phyloP scores from a whole-genome alignment of 176 grass and related monocot species.

The Eleusine indica region DNA sequence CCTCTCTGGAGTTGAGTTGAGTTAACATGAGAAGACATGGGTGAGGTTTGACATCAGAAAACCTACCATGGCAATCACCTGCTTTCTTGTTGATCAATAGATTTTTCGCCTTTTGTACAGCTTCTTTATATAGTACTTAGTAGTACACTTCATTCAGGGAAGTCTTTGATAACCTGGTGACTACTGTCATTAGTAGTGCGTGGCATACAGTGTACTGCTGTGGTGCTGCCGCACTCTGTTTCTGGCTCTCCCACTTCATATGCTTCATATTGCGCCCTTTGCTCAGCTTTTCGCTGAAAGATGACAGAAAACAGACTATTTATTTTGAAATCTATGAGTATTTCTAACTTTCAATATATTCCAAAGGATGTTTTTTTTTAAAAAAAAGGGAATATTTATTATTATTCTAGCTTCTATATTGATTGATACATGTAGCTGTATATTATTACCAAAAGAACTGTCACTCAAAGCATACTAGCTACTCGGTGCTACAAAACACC shows the following conservation, averaged over 20 bases:
- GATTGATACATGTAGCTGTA: too few relatives aligned
- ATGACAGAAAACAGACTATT: too few relatives aligned
- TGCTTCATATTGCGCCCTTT: too few relatives aligned
- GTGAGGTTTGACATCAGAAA: not conserved
- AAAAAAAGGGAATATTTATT: too few relatives aligned
- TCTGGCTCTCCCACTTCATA: not conserved
- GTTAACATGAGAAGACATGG: not conserved
- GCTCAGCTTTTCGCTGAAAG: too few relatives aligned
- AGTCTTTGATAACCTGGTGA: not conserved
- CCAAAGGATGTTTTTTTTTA: too few relatives aligned
- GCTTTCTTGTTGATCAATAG: not conserved
- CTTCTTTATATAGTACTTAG: conserved; percentile 7
- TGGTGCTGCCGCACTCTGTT: not conserved
- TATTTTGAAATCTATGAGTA: too few relatives aligned
- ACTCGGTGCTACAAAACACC: too few relatives aligned
- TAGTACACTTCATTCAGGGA: not conserved
- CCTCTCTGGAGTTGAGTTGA: not conserved
- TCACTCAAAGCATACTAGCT: too few relatives aligned
- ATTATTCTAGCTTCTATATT: too few relatives aligned
- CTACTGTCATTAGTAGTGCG: not conserved
- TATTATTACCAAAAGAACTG: too few relatives aligned
- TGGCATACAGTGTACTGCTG: not conserved
- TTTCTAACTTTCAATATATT: too few relatives aligned
- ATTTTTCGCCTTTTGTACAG: conserved; percentile 26
- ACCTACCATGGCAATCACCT: not conserved